phyloP scores from a whole-genome alignment of 257 asterid genomes.

The Scutellaria baicalensis region DNA sequence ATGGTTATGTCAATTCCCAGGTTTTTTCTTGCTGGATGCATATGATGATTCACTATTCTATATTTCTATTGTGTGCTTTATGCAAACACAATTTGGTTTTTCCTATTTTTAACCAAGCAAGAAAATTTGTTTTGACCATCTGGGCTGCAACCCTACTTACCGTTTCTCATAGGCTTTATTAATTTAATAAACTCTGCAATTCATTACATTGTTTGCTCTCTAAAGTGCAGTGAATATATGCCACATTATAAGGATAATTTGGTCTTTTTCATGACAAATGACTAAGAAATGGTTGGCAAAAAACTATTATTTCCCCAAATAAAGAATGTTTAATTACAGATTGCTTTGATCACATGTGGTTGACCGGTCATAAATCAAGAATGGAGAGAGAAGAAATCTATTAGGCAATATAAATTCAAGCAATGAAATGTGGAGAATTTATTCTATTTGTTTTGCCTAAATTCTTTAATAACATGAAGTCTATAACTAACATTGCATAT shows the following conservation, averaged over 20 bases:
- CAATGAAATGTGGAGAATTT: neutral
- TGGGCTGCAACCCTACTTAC: neutral
- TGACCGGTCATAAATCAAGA: neutral
- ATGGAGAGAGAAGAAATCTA: neutral
- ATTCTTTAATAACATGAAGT: neutral
- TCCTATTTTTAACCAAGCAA: constrained; percentile 13
- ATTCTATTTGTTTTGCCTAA: neutral
- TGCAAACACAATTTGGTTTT: neutral
- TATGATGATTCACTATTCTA: neutral
- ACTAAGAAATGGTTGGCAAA: no score
- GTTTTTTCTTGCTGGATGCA: neutral
- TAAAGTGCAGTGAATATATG: neutral
- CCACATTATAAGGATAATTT: no score
- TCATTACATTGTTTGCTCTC: neutral
- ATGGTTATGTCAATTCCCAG: constrained; percentile 1
- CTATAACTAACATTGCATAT: constrained; percentile 14
- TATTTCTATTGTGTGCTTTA: constrained; percentile 13
- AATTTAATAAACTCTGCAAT: neutral
- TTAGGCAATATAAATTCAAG: no score
- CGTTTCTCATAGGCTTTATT: neutral
- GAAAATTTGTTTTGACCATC: neutral
- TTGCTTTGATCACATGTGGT: neutral
- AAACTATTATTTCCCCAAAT: no score
- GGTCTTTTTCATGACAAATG: no score
- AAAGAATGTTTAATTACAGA: no score